Base-by-base conservation (phyloP, 805 yeast genomes). In the Schwanniomyces sp. region DNA sequence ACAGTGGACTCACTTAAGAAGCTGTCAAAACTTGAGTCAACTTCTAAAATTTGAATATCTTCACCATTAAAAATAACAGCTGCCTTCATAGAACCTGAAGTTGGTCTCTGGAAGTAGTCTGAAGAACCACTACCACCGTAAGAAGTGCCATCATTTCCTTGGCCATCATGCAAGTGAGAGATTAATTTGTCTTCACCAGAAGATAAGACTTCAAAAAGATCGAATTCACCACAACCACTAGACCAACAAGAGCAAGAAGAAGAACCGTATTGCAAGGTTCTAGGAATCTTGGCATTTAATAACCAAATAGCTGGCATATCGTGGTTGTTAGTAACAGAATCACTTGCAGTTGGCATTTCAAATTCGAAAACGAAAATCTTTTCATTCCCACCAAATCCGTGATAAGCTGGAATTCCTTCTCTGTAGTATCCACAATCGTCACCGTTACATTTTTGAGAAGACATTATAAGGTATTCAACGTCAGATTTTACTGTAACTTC, bases 251-350 rank as follows among this genome's bases (percentile, higher is more conserved):
- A 90, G 78, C 98, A 94, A 17, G 80, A 66, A 24, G 84, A 66
- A 51, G 75, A 75, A 68, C 97, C 97, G 73, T 94, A 94, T 75
- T 94, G 98, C 62, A 85, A 73, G 57, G 97, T 91, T 80, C 99
- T 89, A 73, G 99, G 97, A 64, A 91, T 85, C 78, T 88, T 88
- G 52, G 96, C 96, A 69, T 91, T 91, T 67, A 91, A 82, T 69
- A 91, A 76, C 98, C 98, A 91, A 59, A 91, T 80, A 52, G 99
- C 98, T 56, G 99, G 99, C 98, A 94, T 92, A 70, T 94, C 97
- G 62, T 79, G 78, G 78, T 91, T 91, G 61, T 62, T 66, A 29
- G 75, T 62, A 44, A 75, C 55, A 40, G 78, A 65, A 51, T 78
- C 74, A 30, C 76, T 62, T 56, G 81, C 91, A 50, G 80, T 64